phyloP scores from a whole-genome alignment of 225 moss, liverwort and hornwort genomes.

The Marchantia paleacea region DNA sequence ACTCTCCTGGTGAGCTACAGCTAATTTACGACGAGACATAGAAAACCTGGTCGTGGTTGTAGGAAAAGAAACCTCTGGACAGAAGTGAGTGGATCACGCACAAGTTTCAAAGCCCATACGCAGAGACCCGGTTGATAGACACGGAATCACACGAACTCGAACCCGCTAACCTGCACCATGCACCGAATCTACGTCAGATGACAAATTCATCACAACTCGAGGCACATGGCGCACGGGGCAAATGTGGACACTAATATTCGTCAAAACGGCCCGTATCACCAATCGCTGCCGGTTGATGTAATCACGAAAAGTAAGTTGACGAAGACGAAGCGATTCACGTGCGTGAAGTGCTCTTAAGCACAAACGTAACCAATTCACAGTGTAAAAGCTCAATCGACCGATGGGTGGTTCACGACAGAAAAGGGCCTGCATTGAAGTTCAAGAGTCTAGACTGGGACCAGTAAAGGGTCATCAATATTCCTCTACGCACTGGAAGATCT shows the following conservation, averaged over 20 bases:
- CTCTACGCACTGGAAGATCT: background rate
- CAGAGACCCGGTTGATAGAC: background rate
- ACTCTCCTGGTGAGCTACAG: constrained; percentile 23
- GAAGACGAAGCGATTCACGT: background rate
- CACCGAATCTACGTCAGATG: background rate
- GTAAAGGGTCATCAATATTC: background rate
- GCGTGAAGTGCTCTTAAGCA: background rate
- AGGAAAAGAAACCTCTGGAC: background rate
- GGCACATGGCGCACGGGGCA: background rate
- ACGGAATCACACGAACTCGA: background rate
- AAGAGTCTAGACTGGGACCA: background rate
- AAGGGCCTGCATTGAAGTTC: background rate
- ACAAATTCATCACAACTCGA: background rate
- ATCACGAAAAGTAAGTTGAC: background rate
- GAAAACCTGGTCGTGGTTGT: background rate
- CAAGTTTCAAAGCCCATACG: background rate
- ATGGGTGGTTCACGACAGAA: background rate
- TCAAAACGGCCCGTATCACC: background rate
- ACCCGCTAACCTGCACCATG: background rate
- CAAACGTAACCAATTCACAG: background rate
- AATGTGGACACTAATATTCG: background rate
- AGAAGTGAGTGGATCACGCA: background rate
- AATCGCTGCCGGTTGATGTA: no score
- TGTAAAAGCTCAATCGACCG: background rate
- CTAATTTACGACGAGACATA: constrained; percentile 24